phyloP scores from a whole-genome alignment of 2,329 filamentous ascomycete species.

The Cordyceps pruinosa region DNA sequence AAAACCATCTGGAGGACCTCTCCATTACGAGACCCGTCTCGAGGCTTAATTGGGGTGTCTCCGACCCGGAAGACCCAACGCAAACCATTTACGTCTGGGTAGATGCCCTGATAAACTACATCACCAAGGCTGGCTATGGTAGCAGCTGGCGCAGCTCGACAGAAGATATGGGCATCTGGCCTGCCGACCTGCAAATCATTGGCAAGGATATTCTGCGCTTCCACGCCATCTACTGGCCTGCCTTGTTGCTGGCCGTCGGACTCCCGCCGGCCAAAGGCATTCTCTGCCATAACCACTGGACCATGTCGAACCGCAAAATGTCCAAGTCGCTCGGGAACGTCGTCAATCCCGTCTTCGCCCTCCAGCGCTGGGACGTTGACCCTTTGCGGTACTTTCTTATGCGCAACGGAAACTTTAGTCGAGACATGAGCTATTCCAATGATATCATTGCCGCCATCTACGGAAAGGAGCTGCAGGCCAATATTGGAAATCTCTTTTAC shows the following conservation, averaged over 20 bases:
- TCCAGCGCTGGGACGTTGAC: constrained; percentile 84
- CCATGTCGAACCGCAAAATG: constrained; percentile 87
- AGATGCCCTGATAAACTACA: constrained; percentile 90
- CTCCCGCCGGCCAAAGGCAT: constrained; percentile 73
- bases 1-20: constrained; percentile 72
- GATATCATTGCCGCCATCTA: constrained; percentile 66
- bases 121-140: constrained; percentile 75
- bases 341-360: constrained; percentile 86
- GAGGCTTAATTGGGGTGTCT: constrained; percentile 80
- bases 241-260: constrained; percentile 81
- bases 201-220: constrained; percentile 97
- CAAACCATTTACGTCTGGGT: constrained; percentile 99
- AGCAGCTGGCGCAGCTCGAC: constrained; percentile 55
- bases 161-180: constrained; percentile 66
- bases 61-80: constrained; percentile 71
- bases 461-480: constrained; percentile 68
- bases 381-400: constrained; percentile 84
- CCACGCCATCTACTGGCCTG: constrained; percentile 97
- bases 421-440: constrained; percentile 85
- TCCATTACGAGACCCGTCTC: constrained; percentile 78
- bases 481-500: constrained; percentile 72
- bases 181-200: constrained; percentile 83
- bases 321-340: constrained; percentile 93
- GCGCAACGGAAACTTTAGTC: constrained; percentile 65
- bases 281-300: constrained; percentile 92